phyloP scores from a whole-genome alignment of 331 rosid genomes.

The Pyrus hybrid region DNA sequence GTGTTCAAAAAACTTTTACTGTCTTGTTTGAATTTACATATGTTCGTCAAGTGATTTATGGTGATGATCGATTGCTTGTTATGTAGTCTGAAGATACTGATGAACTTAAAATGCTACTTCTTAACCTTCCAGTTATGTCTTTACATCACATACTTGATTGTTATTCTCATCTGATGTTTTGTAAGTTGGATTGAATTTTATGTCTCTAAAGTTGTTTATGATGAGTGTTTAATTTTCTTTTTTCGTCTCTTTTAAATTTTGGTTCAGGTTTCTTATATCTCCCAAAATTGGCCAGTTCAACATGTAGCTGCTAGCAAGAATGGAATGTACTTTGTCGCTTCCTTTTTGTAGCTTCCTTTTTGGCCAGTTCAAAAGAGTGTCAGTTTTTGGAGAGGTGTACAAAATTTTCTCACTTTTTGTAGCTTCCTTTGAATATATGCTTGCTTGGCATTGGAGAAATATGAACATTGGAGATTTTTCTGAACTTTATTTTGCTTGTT shows the following conservation, averaged over 20 bases:
- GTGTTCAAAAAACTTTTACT: no score
- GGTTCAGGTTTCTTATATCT: constrained; percentile 85
- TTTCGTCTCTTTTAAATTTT: neutral
- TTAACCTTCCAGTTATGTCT: no score
- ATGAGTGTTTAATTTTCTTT: constrained; percentile 12
- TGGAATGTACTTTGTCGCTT: constrained; percentile 94
- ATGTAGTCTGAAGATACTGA: constrained; percentile 96
- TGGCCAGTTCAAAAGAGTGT: constrained; percentile 67
- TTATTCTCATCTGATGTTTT: neutral
- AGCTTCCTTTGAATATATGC: constrained; percentile 38
- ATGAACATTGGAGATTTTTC: constrained; percentile 10
- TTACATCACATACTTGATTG: no score
- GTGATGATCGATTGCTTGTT: constrained; percentile 77
- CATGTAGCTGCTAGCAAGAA: constrained; percentile 97
- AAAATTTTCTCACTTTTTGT: constrained; percentile 4
- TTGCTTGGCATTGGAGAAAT: constrained; percentile 42
- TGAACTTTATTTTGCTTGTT: constrained; percentile 55
- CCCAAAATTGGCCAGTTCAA: constrained; percentile 97
- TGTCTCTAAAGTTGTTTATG: constrained; percentile 6
- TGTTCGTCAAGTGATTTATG: constrained; percentile 86
- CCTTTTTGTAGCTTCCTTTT: no score
- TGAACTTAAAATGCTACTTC: no score
- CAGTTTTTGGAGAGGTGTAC: constrained; percentile 2
- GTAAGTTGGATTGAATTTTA: neutral
- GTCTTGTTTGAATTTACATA: constrained; percentile 19